These are phyloP conservation scores for Phoenix dactylifera DNA, from an alignment of 176 grass and related monocot species.

Conservation along the genomic window DNA sequence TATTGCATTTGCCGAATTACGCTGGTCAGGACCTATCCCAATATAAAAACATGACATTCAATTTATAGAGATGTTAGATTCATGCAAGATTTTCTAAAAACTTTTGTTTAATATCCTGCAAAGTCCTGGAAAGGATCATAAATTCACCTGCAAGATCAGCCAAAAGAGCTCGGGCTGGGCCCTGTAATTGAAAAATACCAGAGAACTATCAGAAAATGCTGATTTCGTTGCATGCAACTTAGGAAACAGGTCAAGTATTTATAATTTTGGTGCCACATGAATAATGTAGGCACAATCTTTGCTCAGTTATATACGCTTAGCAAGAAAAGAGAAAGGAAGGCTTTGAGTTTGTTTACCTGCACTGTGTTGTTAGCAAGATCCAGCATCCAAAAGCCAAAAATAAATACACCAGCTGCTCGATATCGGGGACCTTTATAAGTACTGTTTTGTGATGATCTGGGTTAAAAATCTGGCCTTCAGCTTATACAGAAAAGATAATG, in stretches of 20 bases:
- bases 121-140: not conserved
- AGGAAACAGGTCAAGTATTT: no score
- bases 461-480: conserved; percentile 5
- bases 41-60: not conserved
- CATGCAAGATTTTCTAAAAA: no score
- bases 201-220: not conserved
- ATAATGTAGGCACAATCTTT: not conserved
- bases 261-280: not conserved
- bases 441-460: conserved; percentile 27
- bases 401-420: conserved; percentile 72
- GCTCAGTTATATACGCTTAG: no score
- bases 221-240: no score
- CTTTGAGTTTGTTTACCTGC: conserved; percentile 51
- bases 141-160: conserved; percentile 86
- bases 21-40: conserved; percentile 64
- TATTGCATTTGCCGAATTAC: conserved; percentile 98
- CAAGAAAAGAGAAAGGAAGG: conserved; percentile 6
- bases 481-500: conserved; percentile 1
- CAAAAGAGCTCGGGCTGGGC: conserved; percentile 85
- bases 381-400: conserved; percentile 96
- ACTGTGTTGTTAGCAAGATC: conserved; percentile 99
- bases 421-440: conserved; percentile 79
- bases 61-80: no score
- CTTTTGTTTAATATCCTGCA: no score
- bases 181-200: conserved; percentile 29